Evolutionary conservation across 2,329 filamentous ascomycete genomes (phyloP), one percentile per base, ranked within the genome.

Genomic region (Arthrobotrys iridis): DNA sequence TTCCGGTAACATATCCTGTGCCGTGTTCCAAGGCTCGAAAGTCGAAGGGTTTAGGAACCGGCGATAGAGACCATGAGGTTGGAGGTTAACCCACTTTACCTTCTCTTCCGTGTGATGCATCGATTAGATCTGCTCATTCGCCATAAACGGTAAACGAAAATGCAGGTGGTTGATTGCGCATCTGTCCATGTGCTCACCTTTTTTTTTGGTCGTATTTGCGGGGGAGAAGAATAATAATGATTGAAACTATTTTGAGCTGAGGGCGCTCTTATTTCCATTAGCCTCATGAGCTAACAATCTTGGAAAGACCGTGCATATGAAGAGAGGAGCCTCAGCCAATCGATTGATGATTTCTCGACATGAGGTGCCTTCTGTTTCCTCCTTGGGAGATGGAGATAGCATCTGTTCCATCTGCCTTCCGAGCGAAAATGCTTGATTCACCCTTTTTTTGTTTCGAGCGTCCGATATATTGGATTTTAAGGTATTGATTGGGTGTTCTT

Each of bases 111-210:
- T 55, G 59, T 50, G 18, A 37, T 70, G 55, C 28, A 62, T 70
- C 65, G 30, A 60, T 68, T 55, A 33, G 50, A 60, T 68, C 41
- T 37, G 8, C 30, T 37, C 33, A 48, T 35, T 70, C 55, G 43
- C 52, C 43, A 46, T 52, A 68, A 68, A 52, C 10, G 64, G 64
- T 62, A 67, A 52, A 68, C 57, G 48, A 33, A 58, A 59, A 68
- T 67, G 63, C 71, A 75, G 71, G 62, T 74, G 70, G 63, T 50
- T 48, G 18, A 48, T 57, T 58, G 50, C 45, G 43, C 46, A 37
- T 48, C 52, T 68, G 71, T 45, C 71, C 71, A 75, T 75, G 71
- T 75, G 71, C 57, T 57, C 71, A 46, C 28, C 28, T 40, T 62
- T 28, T 52, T 57, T 57, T 30, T 20, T 10, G 26, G 6, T 37